Conservation (phyloP, 768 basidiomycete species). For the Naganishia vaughanmartiniae region DNA sequence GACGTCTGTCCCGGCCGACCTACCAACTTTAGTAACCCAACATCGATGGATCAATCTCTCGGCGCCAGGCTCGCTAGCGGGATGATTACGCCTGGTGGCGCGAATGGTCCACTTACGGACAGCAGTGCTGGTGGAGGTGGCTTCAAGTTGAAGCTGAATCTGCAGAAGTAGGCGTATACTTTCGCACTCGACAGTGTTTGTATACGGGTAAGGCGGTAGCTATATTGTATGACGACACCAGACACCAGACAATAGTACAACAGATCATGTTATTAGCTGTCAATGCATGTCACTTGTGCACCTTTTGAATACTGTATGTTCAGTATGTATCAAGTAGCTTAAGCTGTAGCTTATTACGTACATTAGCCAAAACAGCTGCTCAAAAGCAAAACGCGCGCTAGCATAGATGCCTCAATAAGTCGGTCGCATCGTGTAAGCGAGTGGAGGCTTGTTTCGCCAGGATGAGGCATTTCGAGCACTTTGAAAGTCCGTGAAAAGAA, state of each 20-base stretch:
- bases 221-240: no score
- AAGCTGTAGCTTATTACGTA: no score
- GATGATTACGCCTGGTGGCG: constrained; percentile 8
- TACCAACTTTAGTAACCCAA: constrained; percentile 5
- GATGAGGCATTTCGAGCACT: background rate
- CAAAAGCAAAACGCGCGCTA: background rate
- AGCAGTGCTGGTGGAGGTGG: constrained; percentile 7
- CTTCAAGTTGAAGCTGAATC: constrained; percentile 18
- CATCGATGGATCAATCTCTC: constrained; percentile 9
- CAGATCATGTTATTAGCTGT: no score
- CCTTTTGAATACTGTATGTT: no score
- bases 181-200: no score
- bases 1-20: constrained; percentile 15
- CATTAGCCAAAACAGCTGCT: no score
- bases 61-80: constrained; percentile 1
- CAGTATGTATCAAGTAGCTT: no score
- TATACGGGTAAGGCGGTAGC: no score
- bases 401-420: constrained; percentile 10
- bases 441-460: background rate
- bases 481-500: background rate
- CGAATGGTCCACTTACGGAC: background rate
- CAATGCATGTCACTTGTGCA: no score
- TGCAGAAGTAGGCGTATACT: background rate
- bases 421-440: background rate
- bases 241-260: no score